Evolutionary conservation across 495 filamentous ascomycete genomes (phyloP).

Genomic region (Daldinia loculata): DNA sequence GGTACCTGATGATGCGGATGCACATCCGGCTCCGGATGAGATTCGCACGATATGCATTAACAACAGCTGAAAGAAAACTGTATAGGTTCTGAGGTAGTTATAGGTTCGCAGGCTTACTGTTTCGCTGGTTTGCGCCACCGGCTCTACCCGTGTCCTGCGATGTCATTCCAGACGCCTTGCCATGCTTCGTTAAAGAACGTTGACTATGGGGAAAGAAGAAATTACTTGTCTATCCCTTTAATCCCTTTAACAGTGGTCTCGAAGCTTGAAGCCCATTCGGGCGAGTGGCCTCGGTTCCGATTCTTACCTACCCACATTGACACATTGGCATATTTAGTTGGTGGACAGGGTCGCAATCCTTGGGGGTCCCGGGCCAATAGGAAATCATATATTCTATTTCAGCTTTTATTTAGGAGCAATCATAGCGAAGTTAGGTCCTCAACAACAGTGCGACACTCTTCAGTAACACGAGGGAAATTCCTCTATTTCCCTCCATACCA

Average conservation of each 20-base stretch:
- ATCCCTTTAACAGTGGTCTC: slow-evolving; percentile 15
- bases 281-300: slow-evolving; percentile 36
- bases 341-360: slow-evolving; percentile 22
- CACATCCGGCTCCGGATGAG: background rate
- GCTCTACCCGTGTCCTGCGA: slow-evolving; percentile 1
- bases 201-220: slow-evolving; percentile 3
- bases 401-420: slow-evolving; percentile 5
- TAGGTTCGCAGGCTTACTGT: background rate
- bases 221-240: slow-evolving; percentile 17
- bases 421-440: slow-evolving; percentile 24
- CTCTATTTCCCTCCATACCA: slow-evolving; percentile 24
- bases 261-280: slow-evolving; percentile 38
- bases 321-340: slow-evolving; percentile 6
- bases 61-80: background rate
- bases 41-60: background rate
- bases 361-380: slow-evolving; percentile 17
- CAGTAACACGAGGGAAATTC: slow-evolving; percentile 27
- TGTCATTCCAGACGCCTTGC: background rate
- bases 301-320: background rate
- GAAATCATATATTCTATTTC: slow-evolving; percentile 14
- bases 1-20: background rate
- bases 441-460: slow-evolving; percentile 6
- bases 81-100: background rate
- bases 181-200: background rate
- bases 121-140: slow-evolving; percentile 19